Conservation (phyloP, 1,284 basidiomycete genomes). For the Cryptococcus sp. region DNA sequence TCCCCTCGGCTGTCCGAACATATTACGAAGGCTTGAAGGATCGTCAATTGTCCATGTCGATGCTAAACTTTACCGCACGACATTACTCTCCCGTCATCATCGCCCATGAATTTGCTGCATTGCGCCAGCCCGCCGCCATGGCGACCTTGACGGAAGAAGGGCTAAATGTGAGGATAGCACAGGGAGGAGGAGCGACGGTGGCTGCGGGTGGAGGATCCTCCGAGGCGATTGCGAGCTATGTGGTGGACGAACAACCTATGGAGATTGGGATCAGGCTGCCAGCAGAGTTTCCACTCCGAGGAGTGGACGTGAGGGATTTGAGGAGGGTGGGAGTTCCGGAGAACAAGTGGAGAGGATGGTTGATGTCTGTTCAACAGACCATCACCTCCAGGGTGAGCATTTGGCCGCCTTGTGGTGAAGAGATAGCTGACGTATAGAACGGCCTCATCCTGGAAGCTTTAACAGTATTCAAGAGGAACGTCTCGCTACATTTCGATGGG, state of each 20-base stretch:
- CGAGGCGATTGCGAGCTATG: slow-evolving; percentile 56
- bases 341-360: slow-evolving; percentile 87
- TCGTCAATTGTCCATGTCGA: slow-evolving; percentile 69
- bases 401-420: background rate
- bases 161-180: slow-evolving; percentile 68
- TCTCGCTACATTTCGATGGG: slow-evolving; percentile 83
- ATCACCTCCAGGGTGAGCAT: slow-evolving; percentile 71
- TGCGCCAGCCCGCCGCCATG: slow-evolving; percentile 61
- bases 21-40: slow-evolving; percentile 89
- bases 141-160: slow-evolving; percentile 73
- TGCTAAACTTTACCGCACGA: slow-evolving; percentile 74
- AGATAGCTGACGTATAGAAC: slow-evolving; percentile 54
- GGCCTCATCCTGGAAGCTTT: slow-evolving; percentile 87
- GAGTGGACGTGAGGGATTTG: slow-evolving; percentile 80
- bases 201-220: slow-evolving; percentile 49
- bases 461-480: slow-evolving; percentile 92
- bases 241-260: slow-evolving; percentile 89
- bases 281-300: slow-evolving; percentile 81
- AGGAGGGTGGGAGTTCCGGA: slow-evolving; percentile 84
- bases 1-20: slow-evolving; percentile 73
- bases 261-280: slow-evolving; percentile 87
- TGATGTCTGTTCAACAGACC: slow-evolving; percentile 86
- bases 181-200: slow-evolving; percentile 64
- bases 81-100: slow-evolving; percentile 90
- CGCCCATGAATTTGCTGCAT: slow-evolving; percentile 68